phyloP scores from a whole-genome alignment of 1,139 yeast genomes.

The Pichia sp. region DNA sequence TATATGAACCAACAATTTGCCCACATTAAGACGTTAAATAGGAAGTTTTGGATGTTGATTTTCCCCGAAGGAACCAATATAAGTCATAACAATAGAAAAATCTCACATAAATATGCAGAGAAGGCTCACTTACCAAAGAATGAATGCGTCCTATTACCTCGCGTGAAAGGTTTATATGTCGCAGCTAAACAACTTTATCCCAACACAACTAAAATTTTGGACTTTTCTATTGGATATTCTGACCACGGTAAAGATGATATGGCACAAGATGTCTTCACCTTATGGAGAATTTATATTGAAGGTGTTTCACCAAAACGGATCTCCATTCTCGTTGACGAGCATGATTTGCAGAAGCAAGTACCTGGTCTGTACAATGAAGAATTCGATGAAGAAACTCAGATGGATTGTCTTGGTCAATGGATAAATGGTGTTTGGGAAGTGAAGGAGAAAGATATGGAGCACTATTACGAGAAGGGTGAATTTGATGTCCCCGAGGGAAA shows the following conservation, averaged over 20 bases:
- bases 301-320: constrained; percentile 69
- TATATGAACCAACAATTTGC: constrained; percentile 50
- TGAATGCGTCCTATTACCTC: constrained; percentile 64
- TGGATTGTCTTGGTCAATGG: constrained; percentile 64
- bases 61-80: constrained; percentile 96
- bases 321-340: constrained; percentile 56
- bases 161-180: constrained; percentile 71
- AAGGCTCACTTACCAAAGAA: constrained; percentile 33
- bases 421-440: constrained; percentile 65
- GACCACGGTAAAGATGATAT: constrained; percentile 56
- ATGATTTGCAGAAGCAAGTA: constrained; percentile 46
- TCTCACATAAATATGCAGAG: constrained; percentile 50
- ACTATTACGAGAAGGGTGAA: constrained; percentile 50
- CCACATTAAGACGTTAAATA: constrained; percentile 22
- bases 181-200: constrained; percentile 49
- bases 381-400: constrained; percentile 36
- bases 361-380: constrained; percentile 32
- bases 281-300: constrained; percentile 53
- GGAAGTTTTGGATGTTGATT: constrained; percentile 47
- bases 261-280: constrained; percentile 73
- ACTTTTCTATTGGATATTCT: constrained; percentile 75
- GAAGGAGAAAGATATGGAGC: constrained; percentile 64
- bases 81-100: constrained; percentile 54
- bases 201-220: constrained; percentile 65
- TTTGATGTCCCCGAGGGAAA: constrained; percentile 32